phyloP scores from a whole-genome alignment of 306 rosid genomes.

The Prosopis cineraria region DNA sequence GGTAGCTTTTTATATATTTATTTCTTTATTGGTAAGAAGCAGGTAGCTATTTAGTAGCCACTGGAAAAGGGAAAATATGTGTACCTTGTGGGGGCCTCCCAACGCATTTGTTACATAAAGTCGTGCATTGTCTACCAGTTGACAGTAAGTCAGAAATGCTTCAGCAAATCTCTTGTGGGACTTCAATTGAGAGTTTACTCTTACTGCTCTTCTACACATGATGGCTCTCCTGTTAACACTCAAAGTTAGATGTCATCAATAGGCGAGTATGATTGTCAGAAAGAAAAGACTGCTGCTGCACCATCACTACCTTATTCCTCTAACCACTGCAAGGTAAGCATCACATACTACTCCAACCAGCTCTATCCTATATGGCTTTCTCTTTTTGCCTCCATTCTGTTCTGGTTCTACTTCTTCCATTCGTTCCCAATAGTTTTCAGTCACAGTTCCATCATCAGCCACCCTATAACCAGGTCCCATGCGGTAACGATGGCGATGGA shows the following conservation, averaged over 20 bases:
- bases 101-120: constrained; percentile 85
- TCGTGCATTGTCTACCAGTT: constrained; percentile 88
- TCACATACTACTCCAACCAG: constrained; percentile 97
- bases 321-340: constrained; percentile 89
- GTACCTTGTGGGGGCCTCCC: constrained; percentile 94
- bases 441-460: constrained; percentile 60
- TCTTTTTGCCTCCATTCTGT: constrained; percentile 65
- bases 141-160: constrained; percentile 78
- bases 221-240: constrained; percentile 81
- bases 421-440: constrained; percentile 83
- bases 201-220: constrained; percentile 92
- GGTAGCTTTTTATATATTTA: too few relatives aligned
- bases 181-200: constrained; percentile 85
- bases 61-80: neutral
- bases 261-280: constrained; percentile 9
- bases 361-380: constrained; percentile 96
- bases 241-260: constrained; percentile 12
- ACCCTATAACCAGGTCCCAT: constrained; percentile 90
- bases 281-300: constrained; percentile 24
- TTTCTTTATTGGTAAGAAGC: too few relatives aligned
- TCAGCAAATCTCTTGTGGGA: constrained; percentile 96
- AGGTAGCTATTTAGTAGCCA: neutral
- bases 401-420: constrained; percentile 72
- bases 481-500: constrained; percentile 93
- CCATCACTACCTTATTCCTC: constrained; percentile 86